A percentile compares a stretch with the other conserved stretches of the same genome.
Evolutionary conservation across 495 filamentous ascomycete species (phyloP).

Genomic region (Rostrohypoxylon terebratum): DNA sequence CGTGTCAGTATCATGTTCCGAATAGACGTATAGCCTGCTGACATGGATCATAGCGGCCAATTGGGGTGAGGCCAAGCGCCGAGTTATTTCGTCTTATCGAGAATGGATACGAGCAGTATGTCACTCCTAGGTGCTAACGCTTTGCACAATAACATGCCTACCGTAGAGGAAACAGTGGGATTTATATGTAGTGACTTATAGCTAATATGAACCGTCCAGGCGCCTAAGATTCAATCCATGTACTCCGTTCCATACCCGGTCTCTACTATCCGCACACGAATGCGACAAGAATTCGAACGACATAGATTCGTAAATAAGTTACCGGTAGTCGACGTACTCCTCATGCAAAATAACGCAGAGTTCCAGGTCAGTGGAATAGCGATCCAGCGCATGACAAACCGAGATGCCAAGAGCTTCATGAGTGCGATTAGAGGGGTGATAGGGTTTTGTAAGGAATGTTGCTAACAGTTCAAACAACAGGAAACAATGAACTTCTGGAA

Average conservation of each 20-base stretch:
- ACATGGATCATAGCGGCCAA: slow-evolving; percentile 72
- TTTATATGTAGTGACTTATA: background rate
- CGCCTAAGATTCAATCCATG: slow-evolving; percentile 95
- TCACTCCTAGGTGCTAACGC: slow-evolving; percentile 41
- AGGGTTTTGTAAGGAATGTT: background rate
- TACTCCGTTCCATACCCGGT: slow-evolving; percentile 92
- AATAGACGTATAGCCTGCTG: slow-evolving; percentile 12
- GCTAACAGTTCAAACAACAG: slow-evolving; percentile 56
- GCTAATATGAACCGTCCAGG: slow-evolving; percentile 63
- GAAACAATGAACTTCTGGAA: slow-evolving; percentile 99
- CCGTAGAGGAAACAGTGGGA: too few species aligned
- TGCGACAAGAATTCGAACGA: slow-evolving; percentile 97
- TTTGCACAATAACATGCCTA: too few species aligned
- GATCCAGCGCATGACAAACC: slow-evolving; percentile 43
- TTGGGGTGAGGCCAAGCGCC: slow-evolving; percentile 83
- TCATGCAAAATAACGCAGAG: slow-evolving; percentile 88
- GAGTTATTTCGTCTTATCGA: slow-evolving; percentile 88
- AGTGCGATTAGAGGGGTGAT: background rate
- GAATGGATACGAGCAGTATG: slow-evolving; percentile 94
- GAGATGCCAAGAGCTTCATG: slow-evolving; percentile 16
- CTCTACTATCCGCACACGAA: slow-evolving; percentile 88
- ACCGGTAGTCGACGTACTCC: slow-evolving; percentile 84
- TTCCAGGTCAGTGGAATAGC: slow-evolving; percentile 72
- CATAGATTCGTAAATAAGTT: slow-evolving; percentile 93
- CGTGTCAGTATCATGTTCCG: slow-evolving; percentile 73